Base-by-base conservation (phyloP, 2,329 filamentous ascomycete species). In the Colletotrichum sublineola region DNA sequence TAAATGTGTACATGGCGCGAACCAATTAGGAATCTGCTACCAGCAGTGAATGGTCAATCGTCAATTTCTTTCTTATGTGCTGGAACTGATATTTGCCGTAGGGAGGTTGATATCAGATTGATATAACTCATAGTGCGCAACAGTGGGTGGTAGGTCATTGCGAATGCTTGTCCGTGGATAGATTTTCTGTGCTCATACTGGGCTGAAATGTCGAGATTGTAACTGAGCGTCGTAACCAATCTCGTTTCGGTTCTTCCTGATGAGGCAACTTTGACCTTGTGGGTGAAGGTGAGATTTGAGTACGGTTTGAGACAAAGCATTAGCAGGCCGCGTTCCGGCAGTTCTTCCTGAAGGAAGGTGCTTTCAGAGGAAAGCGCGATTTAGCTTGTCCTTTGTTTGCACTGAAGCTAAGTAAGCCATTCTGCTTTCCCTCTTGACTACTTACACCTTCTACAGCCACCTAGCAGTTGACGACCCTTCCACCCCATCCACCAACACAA, bases 1-100 rank as follows among this genome's bases (percentile, higher is more conserved):
- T 63, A 57, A 38, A 64, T 40, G 62, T 63, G 55, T 60, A 73
- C 40, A 64, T 33, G 63, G 61, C 67, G 48, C 66, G 46, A 61
- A 62, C 40, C 42, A 48, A 48, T 64, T 29, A 65, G 57, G 55
- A 61, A 57, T 61, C 42, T 61, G 46, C 20, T 44, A 24, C 40
- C 48, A 64, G 55, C 64, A 71, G 57, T 69, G 65, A 68, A 73
- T 73, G 67, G 50, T 20, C 53, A 74, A 53, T 40, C 29, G 64
- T 50, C 18, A 36, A 53, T 66, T 71, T 73, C 55, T 62, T 68
- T 60, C 63, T 36, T 14, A 67, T 44, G 36, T 57, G 58, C 48
- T 20, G 15, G 12, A 29, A 24, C 11, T 18, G 15, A 63, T 64
- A 24, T 15, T 8, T n/a, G 9, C 2, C 29, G 20, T n/a, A 24